Evolutionary conservation across 352 stramenopile species (phyloP).

Genomic region (Peronospora farinosa): DNA sequence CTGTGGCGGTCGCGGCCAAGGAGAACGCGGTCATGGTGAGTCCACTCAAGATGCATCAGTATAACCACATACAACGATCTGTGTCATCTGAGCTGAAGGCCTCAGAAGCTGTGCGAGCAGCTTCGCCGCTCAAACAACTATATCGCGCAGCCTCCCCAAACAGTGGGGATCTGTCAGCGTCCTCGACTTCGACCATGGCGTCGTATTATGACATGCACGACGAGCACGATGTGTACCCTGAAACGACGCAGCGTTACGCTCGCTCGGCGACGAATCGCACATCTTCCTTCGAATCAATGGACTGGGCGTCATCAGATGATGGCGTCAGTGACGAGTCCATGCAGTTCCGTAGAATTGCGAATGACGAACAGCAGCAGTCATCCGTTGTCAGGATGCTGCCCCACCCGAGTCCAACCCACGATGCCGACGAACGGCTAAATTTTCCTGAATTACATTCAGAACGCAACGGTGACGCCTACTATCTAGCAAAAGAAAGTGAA

Average conservation of each 20-base stretch:
- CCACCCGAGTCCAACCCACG: constrained; percentile 3
- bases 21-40: constrained; percentile 27
- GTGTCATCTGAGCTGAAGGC: constrained; percentile 24
- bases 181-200: constrained; percentile 60
- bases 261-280: constrained; percentile 32
- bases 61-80: constrained; percentile 17
- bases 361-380: constrained; percentile 21
- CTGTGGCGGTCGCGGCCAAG: constrained; percentile 18
- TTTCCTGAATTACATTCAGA: constrained; percentile 17
- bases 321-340: constrained; percentile 26
- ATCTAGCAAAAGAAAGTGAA: constrained; percentile 28
- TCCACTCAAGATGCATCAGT: constrained; percentile 21
- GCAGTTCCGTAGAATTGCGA: constrained; percentile 28
- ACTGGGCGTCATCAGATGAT: constrained; percentile 41
- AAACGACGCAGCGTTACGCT: constrained; percentile 27
- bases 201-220: constrained; percentile 65
- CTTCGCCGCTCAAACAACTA: constrained; percentile 33
- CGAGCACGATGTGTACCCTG: constrained; percentile 28
- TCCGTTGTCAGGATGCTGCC: constrained; percentile 18
- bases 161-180: constrained; percentile 52
- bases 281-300: constrained; percentile 41
- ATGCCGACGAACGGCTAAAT: constrained; percentile 7
- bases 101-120: constrained; percentile 13
- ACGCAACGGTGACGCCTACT: constrained; percentile 21
- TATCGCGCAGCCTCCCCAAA: constrained; percentile 22